Conservation (phyloP, 768 basidiomycete species). For the Suillus subalutaceus region DNA sequence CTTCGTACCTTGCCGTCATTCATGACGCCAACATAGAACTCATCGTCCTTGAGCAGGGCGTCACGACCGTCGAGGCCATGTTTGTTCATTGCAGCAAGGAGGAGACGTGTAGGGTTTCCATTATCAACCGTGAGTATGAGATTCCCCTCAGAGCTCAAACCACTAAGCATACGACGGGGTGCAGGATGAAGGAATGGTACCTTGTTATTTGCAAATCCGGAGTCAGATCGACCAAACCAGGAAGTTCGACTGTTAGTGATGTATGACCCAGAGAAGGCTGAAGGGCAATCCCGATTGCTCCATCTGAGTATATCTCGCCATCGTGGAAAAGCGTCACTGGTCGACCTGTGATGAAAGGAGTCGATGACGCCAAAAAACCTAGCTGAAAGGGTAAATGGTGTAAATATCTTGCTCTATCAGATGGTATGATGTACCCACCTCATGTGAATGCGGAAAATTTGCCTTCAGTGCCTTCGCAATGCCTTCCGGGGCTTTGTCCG, state of each 20-base stretch:
- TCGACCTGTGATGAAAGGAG: slow-evolving; percentile 78
- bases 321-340: slow-evolving; percentile 71
- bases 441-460: slow-evolving; percentile 46
- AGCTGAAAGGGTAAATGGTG: slow-evolving; percentile 40
- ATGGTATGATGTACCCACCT: slow-evolving; percentile 41
- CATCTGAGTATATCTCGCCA: slow-evolving; percentile 54
- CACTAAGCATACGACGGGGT: neutral
- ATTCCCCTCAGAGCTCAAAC: slow-evolving; percentile 67
- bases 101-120: slow-evolving; percentile 60
- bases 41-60: slow-evolving; percentile 50
- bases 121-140: slow-evolving; percentile 61
- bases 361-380: slow-evolving; percentile 71
- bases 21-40: slow-evolving; percentile 57
- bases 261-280: slow-evolving; percentile 16
- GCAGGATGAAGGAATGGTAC: slow-evolving; percentile 36
- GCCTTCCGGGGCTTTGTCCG: slow-evolving; percentile 62
- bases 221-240: slow-evolving; percentile 49
- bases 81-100: slow-evolving; percentile 55
- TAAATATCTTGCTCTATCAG: slow-evolving; percentile 2
- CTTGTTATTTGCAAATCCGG: slow-evolving; percentile 52
- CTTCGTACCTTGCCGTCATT: slow-evolving; percentile 17
- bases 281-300: slow-evolving; percentile 72
- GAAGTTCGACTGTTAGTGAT: slow-evolving; percentile 28
- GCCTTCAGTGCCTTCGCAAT: slow-evolving; percentile 45
- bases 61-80: slow-evolving; percentile 31